A percentile compares a stretch with the other conserved stretches of the same genome.
Evolutionary conservation across 345 rosid genomes (phyloP).

Genomic region (Iberis pinnata): DNA sequence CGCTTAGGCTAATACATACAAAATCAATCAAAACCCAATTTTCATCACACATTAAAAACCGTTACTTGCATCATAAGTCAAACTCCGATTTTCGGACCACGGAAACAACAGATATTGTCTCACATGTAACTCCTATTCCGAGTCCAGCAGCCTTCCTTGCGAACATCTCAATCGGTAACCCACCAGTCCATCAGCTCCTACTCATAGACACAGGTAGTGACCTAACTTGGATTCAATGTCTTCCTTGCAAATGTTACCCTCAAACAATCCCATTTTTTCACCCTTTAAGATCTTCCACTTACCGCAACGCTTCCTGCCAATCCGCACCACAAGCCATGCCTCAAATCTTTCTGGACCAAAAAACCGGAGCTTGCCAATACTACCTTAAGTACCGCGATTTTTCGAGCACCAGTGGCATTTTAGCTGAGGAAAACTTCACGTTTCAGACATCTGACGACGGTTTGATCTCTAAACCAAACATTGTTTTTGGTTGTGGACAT

Average conservation of each 20-base stretch:
- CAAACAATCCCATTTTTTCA: conserved; percentile 12
- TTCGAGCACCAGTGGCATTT: conserved; percentile 16
- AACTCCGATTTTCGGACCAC: background rate
- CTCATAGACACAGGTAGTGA: conserved; percentile 31
- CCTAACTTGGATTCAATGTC: conserved; percentile 31
- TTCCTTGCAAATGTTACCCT: conserved; percentile 29
- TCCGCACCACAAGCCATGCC: conserved; percentile 26
- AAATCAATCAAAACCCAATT: too few species aligned
- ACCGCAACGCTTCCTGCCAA: conserved; percentile 23
- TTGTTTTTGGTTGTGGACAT: conserved; percentile 27
- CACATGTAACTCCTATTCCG: conserved; percentile 18
- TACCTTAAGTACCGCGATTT: conserved; percentile 20
- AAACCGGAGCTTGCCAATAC: conserved; percentile 24
- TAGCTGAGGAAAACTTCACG: conserved; percentile 27
- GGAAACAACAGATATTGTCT: conserved; percentile 6
- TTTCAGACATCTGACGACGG: conserved; percentile 30
- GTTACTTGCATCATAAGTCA: conserved; percentile 11
- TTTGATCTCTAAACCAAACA: background rate
- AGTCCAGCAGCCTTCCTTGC: conserved; percentile 26
- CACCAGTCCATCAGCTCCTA: conserved; percentile 20
- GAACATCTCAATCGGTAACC: conserved; percentile 26
- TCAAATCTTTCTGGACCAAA: background rate
- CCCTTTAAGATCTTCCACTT: conserved; percentile 30
- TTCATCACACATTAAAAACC: too few species aligned
- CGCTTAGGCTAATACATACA: too few species aligned